phyloP scores from a whole-genome alignment of 2,329 filamentous ascomycete genomes.

The Hymenoscyphus occultus region DNA sequence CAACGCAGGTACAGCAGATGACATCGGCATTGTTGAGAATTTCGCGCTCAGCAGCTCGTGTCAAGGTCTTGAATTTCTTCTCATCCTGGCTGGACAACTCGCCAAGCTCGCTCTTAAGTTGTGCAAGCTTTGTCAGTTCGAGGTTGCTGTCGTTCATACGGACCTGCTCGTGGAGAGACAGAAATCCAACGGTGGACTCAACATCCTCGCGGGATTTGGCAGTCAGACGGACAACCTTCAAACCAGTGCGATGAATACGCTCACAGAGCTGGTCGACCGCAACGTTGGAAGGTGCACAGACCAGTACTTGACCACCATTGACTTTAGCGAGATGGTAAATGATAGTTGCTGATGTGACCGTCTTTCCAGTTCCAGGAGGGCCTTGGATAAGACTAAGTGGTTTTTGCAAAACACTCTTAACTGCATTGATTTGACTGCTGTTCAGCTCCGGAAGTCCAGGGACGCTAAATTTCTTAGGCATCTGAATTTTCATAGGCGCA shows the following conservation, averaged over 20 bases:
- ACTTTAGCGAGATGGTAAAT: constrained; percentile 97
- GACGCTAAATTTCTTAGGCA: constrained; percentile 96
- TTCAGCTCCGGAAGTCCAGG: constrained; percentile 94
- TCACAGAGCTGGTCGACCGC: constrained; percentile 98
- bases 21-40: constrained; percentile 95
- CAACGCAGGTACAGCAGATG: constrained; percentile 97
- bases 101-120: constrained; percentile 86
- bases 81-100: constrained; percentile 94
- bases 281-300: constrained; percentile 97
- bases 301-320: constrained; percentile 89
- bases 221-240: constrained; percentile 97
- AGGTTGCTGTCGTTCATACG: constrained; percentile 96
- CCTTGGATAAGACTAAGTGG: constrained; percentile 95
- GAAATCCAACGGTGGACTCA: constrained; percentile 94
- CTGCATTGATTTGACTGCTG: constrained; percentile 90
- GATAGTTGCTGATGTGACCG: constrained; percentile 95
- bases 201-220: constrained; percentile 98
- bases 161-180: constrained; percentile 94
- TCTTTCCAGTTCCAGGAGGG: constrained; percentile 95
- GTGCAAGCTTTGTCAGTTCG: constrained; percentile 86
- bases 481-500: constrained; percentile 89
- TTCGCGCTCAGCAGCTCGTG: constrained; percentile 88
- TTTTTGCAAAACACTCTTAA: constrained; percentile 91
- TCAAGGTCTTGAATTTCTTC: constrained; percentile 97
- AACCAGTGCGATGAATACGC: constrained; percentile 87